phyloP scores from a whole-genome alignment of 495 filamentous ascomycete genomes.

The Podospora conica region DNA sequence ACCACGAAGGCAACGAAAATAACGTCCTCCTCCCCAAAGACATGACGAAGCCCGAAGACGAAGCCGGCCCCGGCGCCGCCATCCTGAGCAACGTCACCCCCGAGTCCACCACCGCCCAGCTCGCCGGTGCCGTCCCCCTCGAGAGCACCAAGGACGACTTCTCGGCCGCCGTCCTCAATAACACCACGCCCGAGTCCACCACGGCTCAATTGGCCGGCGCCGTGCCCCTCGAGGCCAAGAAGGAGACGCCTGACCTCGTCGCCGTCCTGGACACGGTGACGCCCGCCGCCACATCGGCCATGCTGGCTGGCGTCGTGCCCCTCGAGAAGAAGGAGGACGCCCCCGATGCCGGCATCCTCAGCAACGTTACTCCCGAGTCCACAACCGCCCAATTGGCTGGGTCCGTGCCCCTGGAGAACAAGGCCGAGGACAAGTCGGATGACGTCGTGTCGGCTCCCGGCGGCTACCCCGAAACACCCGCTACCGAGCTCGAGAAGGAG shows the following conservation, averaged over 20 bases:
- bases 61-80: slow-evolving; percentile 36
- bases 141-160: slow-evolving; percentile 32
- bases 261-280: slow-evolving; percentile 43
- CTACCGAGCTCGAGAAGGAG: slow-evolving; percentile 39
- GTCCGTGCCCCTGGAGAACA: slow-evolving; percentile 27
- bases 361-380: slow-evolving; percentile 28
- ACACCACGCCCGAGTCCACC: slow-evolving; percentile 29
- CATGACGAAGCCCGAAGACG: slow-evolving; percentile 44
- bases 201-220: slow-evolving; percentile 30
- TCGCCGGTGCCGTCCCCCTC: slow-evolving; percentile 65
- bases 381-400: slow-evolving; percentile 34
- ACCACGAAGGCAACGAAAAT: slow-evolving; percentile 74
- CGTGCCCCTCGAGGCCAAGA: slow-evolving; percentile 28
- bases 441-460: slow-evolving; percentile 47
- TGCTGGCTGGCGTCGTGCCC: slow-evolving; percentile 61
- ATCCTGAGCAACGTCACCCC: slow-evolving; percentile 47
- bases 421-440: slow-evolving; percentile 26
- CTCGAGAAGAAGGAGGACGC: slow-evolving; percentile 41
- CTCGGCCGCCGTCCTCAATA: slow-evolving; percentile 8
- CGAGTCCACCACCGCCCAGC: slow-evolving; percentile 64
- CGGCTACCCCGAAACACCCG: slow-evolving; percentile 72
- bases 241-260: slow-evolving; percentile 46
- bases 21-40: slow-evolving; percentile 77
- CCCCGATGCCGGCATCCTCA: slow-evolving; percentile 2
- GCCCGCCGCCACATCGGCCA: slow-evolving; percentile 68